Percentiles rank a stretch among this genome's conserved stretches.
phyloP scores from a whole-genome alignment of 108 stramenopile genomes.

The Pseudonitzschia multiseries region DNA sequence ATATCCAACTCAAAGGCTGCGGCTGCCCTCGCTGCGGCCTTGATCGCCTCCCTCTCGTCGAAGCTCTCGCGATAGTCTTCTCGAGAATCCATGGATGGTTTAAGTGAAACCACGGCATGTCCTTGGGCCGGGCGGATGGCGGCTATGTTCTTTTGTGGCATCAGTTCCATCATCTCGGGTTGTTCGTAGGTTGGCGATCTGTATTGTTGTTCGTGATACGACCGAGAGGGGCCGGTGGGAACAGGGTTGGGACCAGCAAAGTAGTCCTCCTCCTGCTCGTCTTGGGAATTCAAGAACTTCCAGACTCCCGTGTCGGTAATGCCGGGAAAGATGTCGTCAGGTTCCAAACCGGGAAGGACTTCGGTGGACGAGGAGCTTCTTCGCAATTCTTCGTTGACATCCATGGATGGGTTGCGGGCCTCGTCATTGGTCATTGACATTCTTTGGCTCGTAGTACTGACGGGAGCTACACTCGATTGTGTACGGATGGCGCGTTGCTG shows the following conservation, averaged over 20 bases:
- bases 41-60: constrained; percentile 1
- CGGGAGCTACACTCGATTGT: neutral
- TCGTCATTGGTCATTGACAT: neutral
- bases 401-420: neutral
- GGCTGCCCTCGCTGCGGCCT: constrained; percentile 11
- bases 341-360: constrained; percentile 32
- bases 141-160: neutral
- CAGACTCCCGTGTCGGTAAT: constrained; percentile 1
- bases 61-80: neutral
- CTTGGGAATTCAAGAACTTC: neutral
- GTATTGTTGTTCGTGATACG: neutral
- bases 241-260: neutral
- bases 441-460: constrained; percentile 7
- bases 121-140: neutral
- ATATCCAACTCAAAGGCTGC: constrained; percentile 3
- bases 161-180: neutral
- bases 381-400: neutral
- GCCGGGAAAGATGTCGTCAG: constrained; percentile 31
- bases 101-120: neutral
- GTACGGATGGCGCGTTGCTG: neutral
- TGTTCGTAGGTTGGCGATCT: neutral
- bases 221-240: neutral
- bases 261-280: neutral
- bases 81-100: neutral
- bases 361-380: constrained; percentile 12